Percentiles rank a stretch among this genome's conserved stretches.
These are phyloP conservation scores for Candida chilensis DNA, from an alignment of 805 yeast species.

Conservation along the genomic window DNA sequence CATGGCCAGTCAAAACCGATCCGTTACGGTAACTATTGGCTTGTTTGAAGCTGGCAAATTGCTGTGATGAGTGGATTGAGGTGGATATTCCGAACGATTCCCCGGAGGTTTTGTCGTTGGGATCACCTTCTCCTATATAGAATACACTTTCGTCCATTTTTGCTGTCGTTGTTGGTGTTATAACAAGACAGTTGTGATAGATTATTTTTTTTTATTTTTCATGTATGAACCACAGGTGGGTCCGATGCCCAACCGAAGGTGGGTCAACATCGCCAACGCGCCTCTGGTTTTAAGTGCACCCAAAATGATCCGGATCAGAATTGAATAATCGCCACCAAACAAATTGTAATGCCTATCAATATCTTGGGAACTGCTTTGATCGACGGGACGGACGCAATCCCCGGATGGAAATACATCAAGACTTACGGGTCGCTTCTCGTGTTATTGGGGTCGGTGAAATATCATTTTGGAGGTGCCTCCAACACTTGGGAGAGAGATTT, in stretches of 20 bases:
- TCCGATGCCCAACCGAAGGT: no score
- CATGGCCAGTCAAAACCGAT: conserved; percentile 34
- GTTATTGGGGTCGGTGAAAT: conserved; percentile 43
- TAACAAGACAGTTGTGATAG: no score
- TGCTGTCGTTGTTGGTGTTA: no score
- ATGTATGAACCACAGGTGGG: no score
- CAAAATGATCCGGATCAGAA: no score
- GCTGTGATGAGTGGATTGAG: conserved; percentile 37
- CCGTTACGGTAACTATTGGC: conserved; percentile 39
- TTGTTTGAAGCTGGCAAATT: conserved; percentile 41
- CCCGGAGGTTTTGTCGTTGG: conserved; percentile 26
- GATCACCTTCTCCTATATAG: conserved; percentile 28
- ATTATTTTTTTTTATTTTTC: no score
- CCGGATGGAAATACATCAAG: conserved; percentile 59
- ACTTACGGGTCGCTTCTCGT: conserved; percentile 47
- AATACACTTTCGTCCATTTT: conserved; percentile 33
- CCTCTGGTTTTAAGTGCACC: no score
- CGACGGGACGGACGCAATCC: conserved; percentile 71
- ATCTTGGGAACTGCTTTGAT: conserved; percentile 57
- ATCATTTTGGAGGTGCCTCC: conserved; percentile 67
- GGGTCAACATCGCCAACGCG: no score
- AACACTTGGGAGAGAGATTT: conserved; percentile 91
- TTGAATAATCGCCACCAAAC: no score
- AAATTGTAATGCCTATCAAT: conserved; percentile 70
- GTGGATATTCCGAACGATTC: conserved; percentile 26